Base-by-base conservation (phyloP, 345 rosid species). In the Lepidium africanum region DNA sequence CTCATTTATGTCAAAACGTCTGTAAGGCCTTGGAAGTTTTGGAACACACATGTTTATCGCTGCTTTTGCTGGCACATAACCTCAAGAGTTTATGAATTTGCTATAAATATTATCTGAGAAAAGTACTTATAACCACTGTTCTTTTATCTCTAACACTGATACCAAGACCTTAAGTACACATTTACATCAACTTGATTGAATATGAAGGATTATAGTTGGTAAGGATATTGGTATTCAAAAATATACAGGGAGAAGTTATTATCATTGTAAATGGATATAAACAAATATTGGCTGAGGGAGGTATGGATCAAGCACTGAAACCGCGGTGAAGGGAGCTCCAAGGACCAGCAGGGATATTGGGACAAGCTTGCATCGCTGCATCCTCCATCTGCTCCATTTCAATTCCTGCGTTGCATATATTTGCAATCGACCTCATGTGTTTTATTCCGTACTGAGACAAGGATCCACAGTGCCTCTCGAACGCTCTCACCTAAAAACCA, bases 401-500 rank as follows among this genome's bases (percentile, higher is more conserved):
- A 68, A 89, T 77, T 72, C 97, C 93, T 39, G 86, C 87, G 69
- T 89, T 91, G 82, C 99, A 94, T 15, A 94, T 52, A 81, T 94
- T 94, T 59, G 92, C 99, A 17, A 94, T 16, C 36, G 95, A 83
- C 11, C 95, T 86, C 95, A 85, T 94, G 82, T 94, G 91, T 62
- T 89, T 91, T 87, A 94, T 89, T 41, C 97, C 97, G 6, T 94
- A 94, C 69, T 87, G 93, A 23, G 95, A 81, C 37, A 94, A 66
- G 16, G 95, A 85, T 66, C 99, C 99, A 17, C 99, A 94, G 5
- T 87, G 83, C 43, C 57, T 78, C 79, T 94, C 99, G 38, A 87
- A 93, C 41, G 85, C 88, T 74, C 97, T 79, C 70, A 90, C 96
- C 97, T 93, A 83, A 32, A 63, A 32, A 23, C 9, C 14, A 70